A percentile compares a stretch with the other conserved stretches of the same genome.
phyloP scores from a whole-genome alignment of 176 grass and related monocot species.

The Bromus sterilis region DNA sequence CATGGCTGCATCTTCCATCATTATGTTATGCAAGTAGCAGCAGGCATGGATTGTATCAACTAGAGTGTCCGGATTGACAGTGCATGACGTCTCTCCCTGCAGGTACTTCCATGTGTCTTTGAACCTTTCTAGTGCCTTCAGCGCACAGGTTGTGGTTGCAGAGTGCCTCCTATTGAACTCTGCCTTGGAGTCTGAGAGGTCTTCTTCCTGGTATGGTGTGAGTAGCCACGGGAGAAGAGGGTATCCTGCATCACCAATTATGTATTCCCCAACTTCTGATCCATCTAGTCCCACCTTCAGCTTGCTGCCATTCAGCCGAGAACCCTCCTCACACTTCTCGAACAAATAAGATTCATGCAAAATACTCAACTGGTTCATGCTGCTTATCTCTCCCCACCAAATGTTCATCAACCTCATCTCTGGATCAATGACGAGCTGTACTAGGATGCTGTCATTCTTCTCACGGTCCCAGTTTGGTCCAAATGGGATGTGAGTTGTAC shows the following conservation, averaged over 20 bases:
- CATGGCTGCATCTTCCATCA: not conserved
- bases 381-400: not conserved
- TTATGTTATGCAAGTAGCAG: not conserved
- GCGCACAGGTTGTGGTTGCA: too few relatives aligned
- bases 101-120: too few relatives aligned
- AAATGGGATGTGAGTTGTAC: slow-evolving; percentile 31
- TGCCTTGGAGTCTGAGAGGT: too few relatives aligned
- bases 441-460: not conserved
- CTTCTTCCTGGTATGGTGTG: too few relatives aligned
- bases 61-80: too few relatives aligned
- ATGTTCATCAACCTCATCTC: not conserved
- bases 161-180: too few relatives aligned
- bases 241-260: too few relatives aligned
- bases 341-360: not conserved
- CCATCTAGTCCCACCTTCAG: not conserved
- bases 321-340: not conserved
- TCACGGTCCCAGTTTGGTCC: not conserved
- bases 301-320: not conserved
- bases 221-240: too few relatives aligned
- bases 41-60: not conserved
- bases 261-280: too few relatives aligned
- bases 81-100: too few relatives aligned
- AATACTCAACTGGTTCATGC: not conserved
- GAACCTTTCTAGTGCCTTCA: too few relatives aligned
- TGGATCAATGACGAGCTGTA: not conserved